Evolutionary conservation across 768 basidiomycete genomes (phyloP).

Genomic region (Tephrocybe sp.): DNA sequence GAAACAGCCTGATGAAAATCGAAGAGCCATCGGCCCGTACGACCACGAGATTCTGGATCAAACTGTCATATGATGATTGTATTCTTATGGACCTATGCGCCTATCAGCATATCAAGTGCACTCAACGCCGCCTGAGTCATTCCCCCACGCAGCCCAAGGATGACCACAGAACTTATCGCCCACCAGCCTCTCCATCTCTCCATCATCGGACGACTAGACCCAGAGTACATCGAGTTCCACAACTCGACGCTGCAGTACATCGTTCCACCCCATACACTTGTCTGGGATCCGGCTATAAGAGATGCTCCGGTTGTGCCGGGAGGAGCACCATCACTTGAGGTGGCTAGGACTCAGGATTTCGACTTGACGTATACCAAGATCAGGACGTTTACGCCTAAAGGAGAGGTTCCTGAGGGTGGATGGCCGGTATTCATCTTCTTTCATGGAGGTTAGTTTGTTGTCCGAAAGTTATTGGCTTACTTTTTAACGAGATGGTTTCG

Average conservation of each 20-base stretch:
- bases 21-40: no score
- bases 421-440: conserved; percentile 78
- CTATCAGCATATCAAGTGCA: no score
- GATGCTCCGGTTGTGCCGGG: conserved; percentile 54
- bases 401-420: conserved; percentile 46
- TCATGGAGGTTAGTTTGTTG: conserved; percentile 57
- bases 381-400: conserved; percentile 65
- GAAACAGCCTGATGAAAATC: no score
- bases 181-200: conserved; percentile 63
- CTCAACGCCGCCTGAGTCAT: no score
- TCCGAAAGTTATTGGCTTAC: neutral
- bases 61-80: no score
- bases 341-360: conserved; percentile 56
- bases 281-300: conserved; percentile 62
- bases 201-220: conserved; percentile 56
- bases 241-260: neutral
- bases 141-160: neutral
- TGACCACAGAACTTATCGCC: conserved; percentile 5
- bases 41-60: no score
- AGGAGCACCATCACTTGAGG: conserved; percentile 52
- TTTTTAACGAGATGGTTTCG: neutral
- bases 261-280: conserved; percentile 51
- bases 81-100: neutral
- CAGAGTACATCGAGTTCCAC: conserved; percentile 49
- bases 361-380: conserved; percentile 51